phyloP scores from a whole-genome alignment of 495 filamentous ascomycete genomes.

The Neurospora sp. region DNA sequence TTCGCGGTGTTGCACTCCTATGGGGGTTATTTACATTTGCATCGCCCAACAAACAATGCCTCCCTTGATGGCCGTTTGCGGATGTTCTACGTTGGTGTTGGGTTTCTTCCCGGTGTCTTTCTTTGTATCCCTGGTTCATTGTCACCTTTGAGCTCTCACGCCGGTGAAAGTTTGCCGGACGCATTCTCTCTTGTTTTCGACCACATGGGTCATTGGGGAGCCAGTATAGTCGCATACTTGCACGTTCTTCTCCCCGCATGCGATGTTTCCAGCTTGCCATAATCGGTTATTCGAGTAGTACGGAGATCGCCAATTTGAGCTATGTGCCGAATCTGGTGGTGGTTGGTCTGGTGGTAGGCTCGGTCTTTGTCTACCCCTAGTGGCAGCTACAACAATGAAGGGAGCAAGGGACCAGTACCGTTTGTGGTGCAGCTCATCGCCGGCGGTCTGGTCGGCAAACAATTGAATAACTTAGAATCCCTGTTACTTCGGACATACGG shows the following conservation, averaged over 20 bases:
- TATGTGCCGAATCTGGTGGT: not conserved
- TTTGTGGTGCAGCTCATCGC: not conserved
- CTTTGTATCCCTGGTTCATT: not conserved
- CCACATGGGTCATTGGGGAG: not conserved
- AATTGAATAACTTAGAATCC: not conserved
- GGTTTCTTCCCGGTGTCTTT: not conserved
- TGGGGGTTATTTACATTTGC: not conserved
- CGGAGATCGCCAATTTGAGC: not conserved
- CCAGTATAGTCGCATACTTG: not conserved
- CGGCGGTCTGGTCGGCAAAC: not conserved
- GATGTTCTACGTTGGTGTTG: not conserved
- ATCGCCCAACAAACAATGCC: not conserved
- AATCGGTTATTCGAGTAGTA: not conserved
- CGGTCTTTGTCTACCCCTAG: not conserved
- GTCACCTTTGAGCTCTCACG: not conserved
- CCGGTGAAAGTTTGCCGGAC: not conserved
- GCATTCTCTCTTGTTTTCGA: not conserved
- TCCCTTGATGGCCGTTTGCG: not conserved
- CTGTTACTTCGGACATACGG: not conserved
- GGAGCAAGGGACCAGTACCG: not conserved
- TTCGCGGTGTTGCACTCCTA: not conserved
- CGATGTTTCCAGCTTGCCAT: not conserved
- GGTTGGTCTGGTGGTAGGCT: not conserved
- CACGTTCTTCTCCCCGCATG: not conserved
- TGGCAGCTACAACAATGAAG: not conserved